Conservation (phyloP, 768 basidiomycete species). For the Exidia glandulosa region DNA sequence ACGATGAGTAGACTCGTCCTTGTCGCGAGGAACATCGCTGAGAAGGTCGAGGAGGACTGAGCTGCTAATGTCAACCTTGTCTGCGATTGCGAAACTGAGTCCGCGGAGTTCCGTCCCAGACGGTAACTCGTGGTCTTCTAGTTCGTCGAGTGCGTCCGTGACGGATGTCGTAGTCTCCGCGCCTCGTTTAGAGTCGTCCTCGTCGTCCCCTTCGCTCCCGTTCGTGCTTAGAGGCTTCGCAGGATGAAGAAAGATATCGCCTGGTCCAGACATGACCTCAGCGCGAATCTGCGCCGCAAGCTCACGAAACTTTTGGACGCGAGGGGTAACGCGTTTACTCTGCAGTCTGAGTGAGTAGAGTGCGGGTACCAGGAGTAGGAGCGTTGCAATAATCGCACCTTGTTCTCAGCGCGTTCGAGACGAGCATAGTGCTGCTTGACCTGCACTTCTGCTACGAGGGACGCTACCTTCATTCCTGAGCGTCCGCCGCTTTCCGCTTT, state of each 20-base stretch:
- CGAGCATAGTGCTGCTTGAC: slow-evolving; percentile 3
- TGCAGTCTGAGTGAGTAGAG: not conserved
- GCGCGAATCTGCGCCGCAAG: not conserved
- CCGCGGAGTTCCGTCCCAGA: no score
- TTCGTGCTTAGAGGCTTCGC: no score
- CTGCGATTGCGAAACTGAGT: no score
- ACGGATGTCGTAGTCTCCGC: not conserved
- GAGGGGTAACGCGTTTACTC: not conserved
- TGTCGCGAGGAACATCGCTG: no score
- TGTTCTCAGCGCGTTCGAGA: not conserved
- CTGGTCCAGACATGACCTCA: not conserved
- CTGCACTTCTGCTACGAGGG: slow-evolving; percentile 38
- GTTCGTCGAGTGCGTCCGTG: no score
- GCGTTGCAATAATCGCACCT: no score
- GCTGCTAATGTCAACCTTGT: no score
- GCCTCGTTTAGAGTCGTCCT: not conserved
- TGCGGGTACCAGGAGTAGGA: not conserved
- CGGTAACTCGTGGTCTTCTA: no score
- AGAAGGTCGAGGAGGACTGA: no score
- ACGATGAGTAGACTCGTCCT: not conserved
- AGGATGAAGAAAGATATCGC: not conserved
- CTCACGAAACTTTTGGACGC: not conserved
- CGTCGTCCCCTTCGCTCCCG: not conserved
- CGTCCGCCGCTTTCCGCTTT: not conserved
- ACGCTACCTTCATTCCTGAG: slow-evolving; percentile 37